Percentiles rank a stretch among this genome's conserved stretches.
phyloP scores from a whole-genome alignment of 2,329 filamentous ascomycete species.

The Colletotrichum plurivorum region DNA sequence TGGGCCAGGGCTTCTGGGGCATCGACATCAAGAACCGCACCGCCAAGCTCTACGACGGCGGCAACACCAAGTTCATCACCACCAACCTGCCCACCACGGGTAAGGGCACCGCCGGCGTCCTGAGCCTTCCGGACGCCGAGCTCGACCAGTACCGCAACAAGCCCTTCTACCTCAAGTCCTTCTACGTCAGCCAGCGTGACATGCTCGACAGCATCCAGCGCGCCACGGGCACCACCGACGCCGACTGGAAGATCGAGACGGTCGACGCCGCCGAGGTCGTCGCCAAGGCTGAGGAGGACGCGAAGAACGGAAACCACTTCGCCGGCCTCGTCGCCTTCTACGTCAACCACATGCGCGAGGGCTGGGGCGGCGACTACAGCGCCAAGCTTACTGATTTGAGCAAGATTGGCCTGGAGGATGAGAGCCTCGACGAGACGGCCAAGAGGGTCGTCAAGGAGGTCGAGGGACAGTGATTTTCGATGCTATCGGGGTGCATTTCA shows the following conservation, averaged over 20 bases:
- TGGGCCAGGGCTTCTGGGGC: constrained; percentile 47
- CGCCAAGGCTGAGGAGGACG: constrained; percentile 57
- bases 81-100: constrained; percentile 73
- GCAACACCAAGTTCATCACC: constrained; percentile 67
- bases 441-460: constrained; percentile 32
- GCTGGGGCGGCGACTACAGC: constrained; percentile 50
- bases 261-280: constrained; percentile 62
- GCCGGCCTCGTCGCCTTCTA: constrained; percentile 55
- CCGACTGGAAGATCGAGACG: constrained; percentile 67
- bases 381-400: constrained; percentile 47
- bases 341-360: constrained; percentile 47
- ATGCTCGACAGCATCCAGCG: constrained; percentile 74
- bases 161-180: constrained; percentile 68
- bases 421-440: constrained; percentile 48
- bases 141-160: constrained; percentile 57
- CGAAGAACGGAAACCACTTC: constrained; percentile 64
- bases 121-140: constrained; percentile 53
- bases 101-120: constrained; percentile 50
- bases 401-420: constrained; percentile 46
- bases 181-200: constrained; percentile 73
- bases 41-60: constrained; percentile 66
- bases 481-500: neutral
- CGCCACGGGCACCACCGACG: constrained; percentile 69
- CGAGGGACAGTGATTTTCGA: neutral
- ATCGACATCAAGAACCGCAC: constrained; percentile 49